A percentile compares a stretch with the other conserved stretches of the same genome.
Evolutionary conservation across 2,329 filamentous ascomycete genomes (phyloP).

Genomic region (Cytospora paraplurivora): DNA sequence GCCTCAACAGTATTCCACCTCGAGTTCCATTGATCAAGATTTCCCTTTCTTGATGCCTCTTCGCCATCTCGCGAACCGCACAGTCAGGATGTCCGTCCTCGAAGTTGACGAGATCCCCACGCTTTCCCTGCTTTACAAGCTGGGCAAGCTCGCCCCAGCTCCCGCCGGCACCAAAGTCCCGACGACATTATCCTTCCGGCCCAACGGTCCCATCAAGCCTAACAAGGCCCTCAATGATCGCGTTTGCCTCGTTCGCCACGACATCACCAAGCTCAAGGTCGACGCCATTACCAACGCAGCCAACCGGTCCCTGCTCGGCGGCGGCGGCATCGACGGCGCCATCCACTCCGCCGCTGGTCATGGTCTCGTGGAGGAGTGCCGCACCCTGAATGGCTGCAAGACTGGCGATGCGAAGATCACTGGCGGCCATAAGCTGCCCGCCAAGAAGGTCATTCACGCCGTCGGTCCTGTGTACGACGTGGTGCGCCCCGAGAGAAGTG

Average conservation of each 20-base stretch:
- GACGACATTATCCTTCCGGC: conserved; percentile 32
- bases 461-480: conserved; percentile 78
- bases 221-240: conserved; percentile 67
- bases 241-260: conserved; percentile 69
- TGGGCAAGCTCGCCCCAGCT: conserved; percentile 47
- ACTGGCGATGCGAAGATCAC: conserved; percentile 87
- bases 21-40: background rate
- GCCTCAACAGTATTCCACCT: background rate
- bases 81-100: conserved; percentile 42
- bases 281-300: conserved; percentile 94
- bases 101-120: conserved; percentile 61
- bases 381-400: conserved; percentile 67
- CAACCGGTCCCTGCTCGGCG: conserved; percentile 75
- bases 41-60: background rate
- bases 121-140: conserved; percentile 66
- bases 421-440: conserved; percentile 72
- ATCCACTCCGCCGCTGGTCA: conserved; percentile 84
- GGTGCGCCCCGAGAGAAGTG: conserved; percentile 43
- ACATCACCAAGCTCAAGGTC: conserved; percentile 78
- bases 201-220: conserved; percentile 33
- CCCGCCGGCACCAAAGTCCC: conserved; percentile 27
- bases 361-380: conserved; percentile 69
- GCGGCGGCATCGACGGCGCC: conserved; percentile 87
- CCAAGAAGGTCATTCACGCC: conserved; percentile 81
- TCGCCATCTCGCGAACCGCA: conserved; percentile 3